phyloP scores from a whole-genome alignment of 1,284 basidiomycete genomes.

The Cystobasidium slooffiae region DNA sequence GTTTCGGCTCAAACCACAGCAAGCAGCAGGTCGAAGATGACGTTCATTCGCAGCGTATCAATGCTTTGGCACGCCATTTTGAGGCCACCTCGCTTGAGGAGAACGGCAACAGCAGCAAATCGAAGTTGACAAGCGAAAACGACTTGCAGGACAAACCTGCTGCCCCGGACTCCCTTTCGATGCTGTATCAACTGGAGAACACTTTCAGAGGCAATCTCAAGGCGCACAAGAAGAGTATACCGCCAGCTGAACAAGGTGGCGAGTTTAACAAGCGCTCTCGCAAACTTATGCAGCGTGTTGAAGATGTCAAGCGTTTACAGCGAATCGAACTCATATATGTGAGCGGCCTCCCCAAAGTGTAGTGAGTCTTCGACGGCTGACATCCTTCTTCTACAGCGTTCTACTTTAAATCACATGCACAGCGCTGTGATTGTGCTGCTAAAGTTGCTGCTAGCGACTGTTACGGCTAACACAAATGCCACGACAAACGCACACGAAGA shows the following conservation, averaged over 20 bases:
- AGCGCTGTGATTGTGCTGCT: constrained; percentile 86
- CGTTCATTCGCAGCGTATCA: constrained; percentile 60
- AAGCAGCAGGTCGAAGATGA: constrained; percentile 56
- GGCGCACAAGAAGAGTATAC: constrained; percentile 15
- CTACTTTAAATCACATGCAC: constrained; percentile 78
- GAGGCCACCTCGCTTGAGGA: constrained; percentile 44
- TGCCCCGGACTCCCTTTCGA: constrained; percentile 49
- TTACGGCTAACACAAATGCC: constrained; percentile 65
- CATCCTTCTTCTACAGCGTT: constrained; percentile 55
- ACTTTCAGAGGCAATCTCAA: constrained; percentile 63
- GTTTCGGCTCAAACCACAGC: constrained; percentile 71
- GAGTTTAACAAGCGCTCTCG: constrained; percentile 63
- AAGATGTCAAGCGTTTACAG: constrained; percentile 80
- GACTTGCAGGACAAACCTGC: not conserved
- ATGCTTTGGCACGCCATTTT: constrained; percentile 36
- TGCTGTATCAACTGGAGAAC: constrained; percentile 67
- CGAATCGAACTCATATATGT: constrained; percentile 90
- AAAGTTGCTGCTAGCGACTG: constrained; percentile 84
- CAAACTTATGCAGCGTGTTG: constrained; percentile 69
- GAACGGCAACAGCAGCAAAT: constrained; percentile 49
- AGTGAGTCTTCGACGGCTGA: not conserved
- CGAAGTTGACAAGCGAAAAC: not conserved
- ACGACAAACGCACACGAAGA: constrained; percentile 48
- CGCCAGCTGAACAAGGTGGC: constrained; percentile 18
- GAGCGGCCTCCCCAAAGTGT: constrained; percentile 6